A percentile compares a stretch with the other conserved stretches of the same genome.
Conservation (phyloP, 768 basidiomycete species). For the Boletus fagicola region DNA sequence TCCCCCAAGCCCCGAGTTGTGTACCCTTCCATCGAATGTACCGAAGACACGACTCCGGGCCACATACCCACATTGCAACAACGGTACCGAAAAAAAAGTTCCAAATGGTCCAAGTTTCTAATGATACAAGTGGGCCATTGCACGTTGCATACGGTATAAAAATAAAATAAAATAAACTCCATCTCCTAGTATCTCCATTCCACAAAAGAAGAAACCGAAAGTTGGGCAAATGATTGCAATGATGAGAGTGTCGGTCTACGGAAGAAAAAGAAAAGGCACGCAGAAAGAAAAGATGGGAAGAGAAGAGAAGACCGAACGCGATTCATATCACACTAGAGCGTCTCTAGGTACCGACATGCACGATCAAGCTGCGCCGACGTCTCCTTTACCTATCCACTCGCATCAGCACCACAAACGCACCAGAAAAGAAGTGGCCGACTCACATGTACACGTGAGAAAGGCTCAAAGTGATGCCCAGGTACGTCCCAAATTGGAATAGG, state of each 20-base stretch:
- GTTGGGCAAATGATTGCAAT: neutral
- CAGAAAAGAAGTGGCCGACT: slow-evolving; percentile 14
- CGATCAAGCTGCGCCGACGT: slow-evolving; percentile 26
- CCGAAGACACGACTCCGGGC: too few species aligned
- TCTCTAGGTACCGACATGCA: slow-evolving; percentile 19
- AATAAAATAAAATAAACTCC: neutral
- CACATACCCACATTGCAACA: too few species aligned
- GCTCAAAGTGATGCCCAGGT: slow-evolving; percentile 65
- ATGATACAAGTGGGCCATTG: neutral
- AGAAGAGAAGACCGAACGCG: neutral
- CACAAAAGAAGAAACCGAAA: neutral
- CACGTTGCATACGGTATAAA: too few species aligned
- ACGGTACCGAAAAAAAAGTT: neutral
- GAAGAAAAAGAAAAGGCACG: neutral
- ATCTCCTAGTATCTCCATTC: neutral
- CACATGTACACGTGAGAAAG: slow-evolving; percentile 54
- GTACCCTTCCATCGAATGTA: too few species aligned
- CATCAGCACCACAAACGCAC: neutral
- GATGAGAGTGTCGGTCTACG: neutral
- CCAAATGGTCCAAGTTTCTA: neutral
- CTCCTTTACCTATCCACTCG: slow-evolving; percentile 11
- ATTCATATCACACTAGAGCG: neutral
- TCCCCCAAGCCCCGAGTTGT: too few species aligned
- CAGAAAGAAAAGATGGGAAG: neutral
- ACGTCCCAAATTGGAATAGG: slow-evolving; percentile 49